These are phyloP conservation scores for Euphorbia corollata DNA, from an alignment of 441 rosid species.

Conservation along the genomic window DNA sequence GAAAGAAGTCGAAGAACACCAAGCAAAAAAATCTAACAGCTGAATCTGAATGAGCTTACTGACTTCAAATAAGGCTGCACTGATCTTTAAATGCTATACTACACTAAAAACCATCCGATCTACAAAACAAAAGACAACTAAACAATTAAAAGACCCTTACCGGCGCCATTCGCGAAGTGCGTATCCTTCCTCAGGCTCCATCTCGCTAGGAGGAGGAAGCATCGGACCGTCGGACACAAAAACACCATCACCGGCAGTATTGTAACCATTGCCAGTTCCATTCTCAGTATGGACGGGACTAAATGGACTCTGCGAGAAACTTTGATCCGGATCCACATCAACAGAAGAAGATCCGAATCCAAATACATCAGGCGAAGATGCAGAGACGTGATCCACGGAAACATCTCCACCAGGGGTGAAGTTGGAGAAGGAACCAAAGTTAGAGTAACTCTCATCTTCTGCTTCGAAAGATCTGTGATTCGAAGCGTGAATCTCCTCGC, in stretches of 20 bases:
- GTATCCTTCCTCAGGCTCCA: conserved; percentile 58
- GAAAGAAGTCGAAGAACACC: neutral
- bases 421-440: conserved; percentile 49
- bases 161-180: conserved; percentile 78
- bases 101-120: conserved; percentile 23
- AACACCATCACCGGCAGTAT: conserved; percentile 27
- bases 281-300: conserved; percentile 40
- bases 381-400: conserved; percentile 35
- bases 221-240: conserved; percentile 58
- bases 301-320: conserved; percentile 42
- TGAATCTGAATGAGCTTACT: neutral
- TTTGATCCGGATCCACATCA: conserved; percentile 31
- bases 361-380: conserved; percentile 45
- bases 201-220: conserved; percentile 60
- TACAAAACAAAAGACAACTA: conserved; percentile 13
- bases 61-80: neutral
- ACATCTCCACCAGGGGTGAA: conserved; percentile 31
- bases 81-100: conserved; percentile 5
- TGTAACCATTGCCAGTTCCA: conserved; percentile 42
- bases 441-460: conserved; percentile 35
- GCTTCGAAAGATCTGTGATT: conserved; percentile 35
- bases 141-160: conserved; percentile 30
- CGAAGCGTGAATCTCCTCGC: conserved; percentile 36
- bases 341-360: conserved; percentile 38
- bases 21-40: neutral